Evolutionary conservation across 2,329 filamentous ascomycete genomes (phyloP), one percentile per base, ranked within the genome.

Genomic region (Harringtonia lauricola): DNA sequence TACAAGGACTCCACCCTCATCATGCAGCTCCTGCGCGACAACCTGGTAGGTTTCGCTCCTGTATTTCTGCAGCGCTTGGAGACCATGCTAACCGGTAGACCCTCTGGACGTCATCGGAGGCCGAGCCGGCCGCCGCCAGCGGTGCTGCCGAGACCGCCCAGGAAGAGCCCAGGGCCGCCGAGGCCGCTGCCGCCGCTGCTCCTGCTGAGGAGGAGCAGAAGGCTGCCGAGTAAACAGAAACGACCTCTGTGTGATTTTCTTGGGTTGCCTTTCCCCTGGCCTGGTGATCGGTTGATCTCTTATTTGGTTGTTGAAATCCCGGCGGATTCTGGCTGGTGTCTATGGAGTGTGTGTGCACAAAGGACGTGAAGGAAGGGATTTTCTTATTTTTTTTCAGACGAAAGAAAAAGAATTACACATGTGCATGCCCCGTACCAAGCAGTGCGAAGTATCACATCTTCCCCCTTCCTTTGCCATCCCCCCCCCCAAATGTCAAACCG

Each of bases 1-100:
- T 95, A 95, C 85, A 94, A 94, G 81, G 89, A 95, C 74, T 94
- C 87, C 38, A 95, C 89, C 52, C 81, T 95, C 59, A 95, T 95
- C 72, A 95, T 95, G 89, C 89, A 95, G 76, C 84, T 95, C 51
- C 83, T 95, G 64, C 85, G 89, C 64, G 89, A 95, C 74, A 95
- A 95, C 79, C 66, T 95, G 65, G 87, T 94, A 75, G 55, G 77
- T 29, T 4, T 28, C 33, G 24, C 42, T 41, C 65, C 67, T 55
- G 8, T 12, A n/a, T 18, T 22, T 22, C 4, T 22, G 7, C 18
- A 4, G 10, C 12, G 6, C 4, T 28, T 14, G 33, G 34, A 15
- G 29, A 12, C 10, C 14, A 17, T 31, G 26, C 15, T 31, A 14
- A 31, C 35, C 39, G 28, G 40, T 44, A 95, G 89, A 96, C 92